Conservation (phyloP, 2,329 filamentous ascomycete species). For the Clonostachys rhizophaga region DNA sequence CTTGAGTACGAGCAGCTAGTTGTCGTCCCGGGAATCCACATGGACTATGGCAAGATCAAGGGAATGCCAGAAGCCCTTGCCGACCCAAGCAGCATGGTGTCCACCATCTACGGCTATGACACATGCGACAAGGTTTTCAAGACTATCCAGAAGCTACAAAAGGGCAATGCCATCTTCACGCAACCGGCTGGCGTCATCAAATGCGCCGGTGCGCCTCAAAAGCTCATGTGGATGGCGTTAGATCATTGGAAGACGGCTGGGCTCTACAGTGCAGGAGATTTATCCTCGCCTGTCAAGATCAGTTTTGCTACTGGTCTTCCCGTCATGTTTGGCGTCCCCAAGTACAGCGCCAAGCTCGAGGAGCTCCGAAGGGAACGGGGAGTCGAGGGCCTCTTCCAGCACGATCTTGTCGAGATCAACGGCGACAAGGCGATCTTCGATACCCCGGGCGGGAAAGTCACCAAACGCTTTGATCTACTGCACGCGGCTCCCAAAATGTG, state of each 20-base stretch:
- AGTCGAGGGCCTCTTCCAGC: constrained; percentile 54
- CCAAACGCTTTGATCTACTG: constrained; percentile 45
- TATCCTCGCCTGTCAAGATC: constrained; percentile 40
- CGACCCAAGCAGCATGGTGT: constrained; percentile 40
- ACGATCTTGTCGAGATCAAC: constrained; percentile 13
- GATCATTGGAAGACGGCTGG: constrained; percentile 53
- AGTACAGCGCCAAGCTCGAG: constrained; percentile 51
- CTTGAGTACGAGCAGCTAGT: constrained; percentile 61
- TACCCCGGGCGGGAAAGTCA: constrained; percentile 18
- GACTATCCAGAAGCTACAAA: constrained; percentile 38
- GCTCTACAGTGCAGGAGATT: constrained; percentile 35
- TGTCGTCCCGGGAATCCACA: constrained; percentile 52
- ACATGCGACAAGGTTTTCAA: constrained; percentile 47
- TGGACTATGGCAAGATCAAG: constrained; percentile 46
- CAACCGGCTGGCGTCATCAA: constrained; percentile 55
- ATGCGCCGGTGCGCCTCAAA: constrained; percentile 58
- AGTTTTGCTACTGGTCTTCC: constrained; percentile 51
- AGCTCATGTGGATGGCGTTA: constrained; percentile 57
- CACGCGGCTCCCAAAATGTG: constrained; percentile 58
- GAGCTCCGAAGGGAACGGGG: constrained; percentile 45
- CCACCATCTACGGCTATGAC: constrained; percentile 54
- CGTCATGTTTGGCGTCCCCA: constrained; percentile 56
- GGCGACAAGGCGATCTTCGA: constrained; percentile 33
- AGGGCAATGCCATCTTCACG: constrained; percentile 53
- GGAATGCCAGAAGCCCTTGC: constrained; percentile 52